Evolutionary conservation across 805 yeast species (phyloP).

Genomic region (Komagataella pseudopastoris): DNA sequence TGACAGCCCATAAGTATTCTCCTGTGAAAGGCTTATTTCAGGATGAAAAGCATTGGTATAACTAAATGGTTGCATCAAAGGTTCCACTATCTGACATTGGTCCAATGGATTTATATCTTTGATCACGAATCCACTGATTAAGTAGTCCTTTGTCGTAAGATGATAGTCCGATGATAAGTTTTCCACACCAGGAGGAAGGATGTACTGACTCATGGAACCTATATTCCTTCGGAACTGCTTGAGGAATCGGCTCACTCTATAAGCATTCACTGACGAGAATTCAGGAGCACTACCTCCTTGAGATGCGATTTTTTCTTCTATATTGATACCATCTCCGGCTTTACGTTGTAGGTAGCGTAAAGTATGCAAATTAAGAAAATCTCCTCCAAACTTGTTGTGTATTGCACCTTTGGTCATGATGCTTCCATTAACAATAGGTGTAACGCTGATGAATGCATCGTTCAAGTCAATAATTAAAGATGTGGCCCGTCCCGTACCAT

Average conservation of each 20-base stretch:
- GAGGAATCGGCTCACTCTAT: conserved; percentile 25
- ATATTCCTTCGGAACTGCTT: conserved; percentile 31
- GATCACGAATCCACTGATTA: conserved; percentile 26
- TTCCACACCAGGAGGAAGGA: conserved; percentile 21
- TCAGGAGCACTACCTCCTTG: conserved; percentile 19
- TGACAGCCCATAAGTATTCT: conserved; percentile 35
- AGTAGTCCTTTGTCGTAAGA: conserved; percentile 25
- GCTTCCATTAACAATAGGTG: conserved; percentile 68
- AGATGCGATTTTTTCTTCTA: conserved; percentile 1
- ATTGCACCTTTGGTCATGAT: conserved; percentile 51
- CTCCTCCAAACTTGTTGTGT: conserved; percentile 73
- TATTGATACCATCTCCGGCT: conserved; percentile 1
- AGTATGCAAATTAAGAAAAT: conserved; percentile 59
- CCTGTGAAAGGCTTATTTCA: conserved; percentile 28
- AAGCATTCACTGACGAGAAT: conserved; percentile 15
- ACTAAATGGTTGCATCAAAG: conserved; percentile 53
- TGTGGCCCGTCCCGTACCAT: conserved; percentile 65
- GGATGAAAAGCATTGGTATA: conserved; percentile 26
- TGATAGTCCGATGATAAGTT: conserved; percentile 32
- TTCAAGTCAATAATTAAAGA: conserved; percentile 79
- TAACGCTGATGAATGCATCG: conserved; percentile 50
- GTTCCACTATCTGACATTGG: conserved; percentile 45
- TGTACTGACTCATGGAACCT: conserved; percentile 12
- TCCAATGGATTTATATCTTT: conserved; percentile 31
- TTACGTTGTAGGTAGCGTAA: conserved; percentile 28